Conservation (phyloP, 805 yeast species). For the Candida patagonica region DNA sequence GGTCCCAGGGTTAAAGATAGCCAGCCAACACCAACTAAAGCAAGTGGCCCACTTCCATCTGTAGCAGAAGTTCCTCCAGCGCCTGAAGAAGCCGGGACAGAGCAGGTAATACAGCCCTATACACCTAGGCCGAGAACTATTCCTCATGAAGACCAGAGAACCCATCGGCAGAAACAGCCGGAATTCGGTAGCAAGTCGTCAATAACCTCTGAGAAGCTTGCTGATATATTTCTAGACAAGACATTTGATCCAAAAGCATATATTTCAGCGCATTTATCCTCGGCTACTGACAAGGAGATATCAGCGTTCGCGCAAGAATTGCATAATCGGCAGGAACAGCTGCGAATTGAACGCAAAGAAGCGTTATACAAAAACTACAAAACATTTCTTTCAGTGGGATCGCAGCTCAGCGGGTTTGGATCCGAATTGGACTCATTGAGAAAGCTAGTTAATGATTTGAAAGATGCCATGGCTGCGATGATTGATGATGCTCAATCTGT, state of each 20-base stretch:
- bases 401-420: constrained; percentile 55
- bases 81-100: too few species aligned
- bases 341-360: constrained; percentile 17
- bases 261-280: constrained; percentile 42
- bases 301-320: constrained; percentile 58
- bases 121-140: constrained; percentile 34
- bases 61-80: too few species aligned
- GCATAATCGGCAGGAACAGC: constrained; percentile 32
- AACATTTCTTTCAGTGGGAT: constrained; percentile 27
- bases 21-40: too few species aligned
- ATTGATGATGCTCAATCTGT: constrained; percentile 44
- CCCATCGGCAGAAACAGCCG: background rate
- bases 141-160: constrained; percentile 1
- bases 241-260: constrained; percentile 40
- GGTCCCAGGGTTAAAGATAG: too few species aligned
- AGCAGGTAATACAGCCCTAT: background rate
- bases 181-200: background rate
- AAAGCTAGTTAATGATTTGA: constrained; percentile 47
- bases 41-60: too few species aligned
- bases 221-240: constrained; percentile 9
- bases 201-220: background rate
- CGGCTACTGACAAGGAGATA: constrained; percentile 63
- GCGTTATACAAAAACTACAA: constrained; percentile 24
- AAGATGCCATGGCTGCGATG: constrained; percentile 51
- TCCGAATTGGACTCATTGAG: constrained; percentile 56